Base-by-base conservation (phyloP, 2,329 filamentous ascomycete genomes). In the Trichoderma afroharzianum region DNA sequence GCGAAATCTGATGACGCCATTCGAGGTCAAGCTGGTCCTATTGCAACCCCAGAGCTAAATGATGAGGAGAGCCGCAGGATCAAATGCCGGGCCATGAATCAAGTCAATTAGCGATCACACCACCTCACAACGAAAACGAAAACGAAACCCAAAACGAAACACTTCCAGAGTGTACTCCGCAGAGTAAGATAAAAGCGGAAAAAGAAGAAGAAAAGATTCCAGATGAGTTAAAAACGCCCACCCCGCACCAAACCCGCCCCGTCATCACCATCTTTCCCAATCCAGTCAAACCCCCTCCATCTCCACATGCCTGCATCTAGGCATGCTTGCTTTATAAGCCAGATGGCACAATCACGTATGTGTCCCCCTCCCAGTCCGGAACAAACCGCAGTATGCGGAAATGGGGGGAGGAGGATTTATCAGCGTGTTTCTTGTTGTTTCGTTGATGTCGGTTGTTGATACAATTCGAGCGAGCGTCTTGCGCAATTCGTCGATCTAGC, bases 291-390 rank as follows among this genome's bases (percentile, higher is more conserved):
- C 36, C 33, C 33, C 15, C 6, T 8, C 18, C 24, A 26, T 26
- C 26, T 30, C 39, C 62, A 30, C 61, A n/a, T 47, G 26, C 28
- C 57, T 28, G 50, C 32, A 57, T 57, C 7, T 7, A 21, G 47
- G 12, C 15, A 26, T 26, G 28, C 11, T 26, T 69, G 66, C 66
- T 69, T 69, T 69, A 69, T 69, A 69, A 69, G 55, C 66, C 39
- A 36, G 21, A 63, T 63, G 24, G 62, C 55, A 47, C 26, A 58
- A 68, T 59, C 32, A 33, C n/a, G 18, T 14, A 33, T 33, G 28
- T 59, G 33, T 30, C 57, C 18, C 18, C 11, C 12, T 33, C 58
- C 58, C 21, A 15, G 14, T 28, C 53, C 24, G 53, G 53, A 12
- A 57, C 43, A 66, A 32, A 36, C 43, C 30, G 43, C 43, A 11